Evolutionary conservation across 1,139 yeast species (phyloP).

Genomic region (Debaryomyces singareniensis): DNA sequence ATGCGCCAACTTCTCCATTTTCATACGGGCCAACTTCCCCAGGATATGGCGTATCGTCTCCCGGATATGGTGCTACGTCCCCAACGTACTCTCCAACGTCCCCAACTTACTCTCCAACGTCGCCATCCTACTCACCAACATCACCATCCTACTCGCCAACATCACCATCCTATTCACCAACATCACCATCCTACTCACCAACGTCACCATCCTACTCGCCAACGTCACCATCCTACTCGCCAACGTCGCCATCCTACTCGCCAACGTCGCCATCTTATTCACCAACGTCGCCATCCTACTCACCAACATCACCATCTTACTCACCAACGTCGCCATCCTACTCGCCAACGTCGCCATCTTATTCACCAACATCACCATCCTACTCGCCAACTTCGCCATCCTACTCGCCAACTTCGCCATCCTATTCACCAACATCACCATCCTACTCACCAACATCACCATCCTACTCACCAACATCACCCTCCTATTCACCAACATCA

Average conservation of each 20-base stretch:
- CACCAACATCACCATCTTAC: slow-evolving; percentile 72
- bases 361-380: slow-evolving; percentile 58
- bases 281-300: slow-evolving; percentile 66
- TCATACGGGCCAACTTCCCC: slow-evolving; percentile 65
- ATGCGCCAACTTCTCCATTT: slow-evolving; percentile 54
- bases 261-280: slow-evolving; percentile 70
- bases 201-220: slow-evolving; percentile 74
- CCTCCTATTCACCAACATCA: slow-evolving; percentile 51
- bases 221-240: slow-evolving; percentile 65
- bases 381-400: slow-evolving; percentile 60
- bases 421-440: slow-evolving; percentile 47
- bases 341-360: slow-evolving; percentile 48
- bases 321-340: slow-evolving; percentile 67
- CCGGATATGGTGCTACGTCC: slow-evolving; percentile 52
- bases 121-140: slow-evolving; percentile 48
- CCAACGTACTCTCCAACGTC: slow-evolving; percentile 62
- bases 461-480: slow-evolving; percentile 55
- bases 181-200: slow-evolving; percentile 67
- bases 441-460: slow-evolving; percentile 50
- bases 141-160: slow-evolving; percentile 58
- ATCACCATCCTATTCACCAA: slow-evolving; percentile 67
- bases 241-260: slow-evolving; percentile 64
- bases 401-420: slow-evolving; percentile 62
- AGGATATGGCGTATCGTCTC: slow-evolving; percentile 46
- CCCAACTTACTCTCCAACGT: slow-evolving; percentile 52